Conservation (phyloP, 2,329 filamentous ascomycete genomes). For the Tolypocladium cylindrosporum region DNA sequence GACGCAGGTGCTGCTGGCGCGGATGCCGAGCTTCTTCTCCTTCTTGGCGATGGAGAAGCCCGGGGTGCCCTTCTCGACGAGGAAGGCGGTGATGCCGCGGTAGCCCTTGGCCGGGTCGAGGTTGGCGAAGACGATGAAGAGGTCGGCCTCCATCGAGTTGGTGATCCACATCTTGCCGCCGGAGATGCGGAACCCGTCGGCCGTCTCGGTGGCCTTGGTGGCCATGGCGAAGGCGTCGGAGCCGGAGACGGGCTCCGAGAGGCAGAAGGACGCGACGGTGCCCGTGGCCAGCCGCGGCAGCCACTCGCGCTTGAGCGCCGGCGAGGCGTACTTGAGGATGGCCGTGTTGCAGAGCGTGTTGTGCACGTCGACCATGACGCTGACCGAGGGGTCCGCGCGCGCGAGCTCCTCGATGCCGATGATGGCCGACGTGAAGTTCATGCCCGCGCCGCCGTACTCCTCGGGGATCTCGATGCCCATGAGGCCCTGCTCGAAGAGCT, state of each 20-base stretch:
- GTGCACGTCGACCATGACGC: constrained; percentile 92
- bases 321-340: constrained; percentile 73
- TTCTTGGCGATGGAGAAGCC: constrained; percentile 98
- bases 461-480: constrained; percentile 98
- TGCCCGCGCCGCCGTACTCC: constrained; percentile 90
- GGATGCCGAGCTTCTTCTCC: constrained; percentile 98
- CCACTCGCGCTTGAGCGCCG: constrained; percentile 72
- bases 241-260: constrained; percentile 85
- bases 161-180: constrained; percentile 99
- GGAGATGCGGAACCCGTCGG: constrained; percentile 74
- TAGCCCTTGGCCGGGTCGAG: constrained; percentile 86
- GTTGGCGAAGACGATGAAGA: constrained; percentile 98
- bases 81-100: constrained; percentile 92
- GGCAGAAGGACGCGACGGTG: constrained; percentile 85
- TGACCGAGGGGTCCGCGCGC: constrained; percentile 86
- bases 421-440: constrained; percentile 97
- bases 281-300: constrained; percentile 83
- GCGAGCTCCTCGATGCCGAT: constrained; percentile 96
- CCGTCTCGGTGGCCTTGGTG: constrained; percentile 79
- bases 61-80: constrained; percentile 80
- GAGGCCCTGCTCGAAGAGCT: constrained; percentile 91
- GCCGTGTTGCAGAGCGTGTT: constrained; percentile 97
- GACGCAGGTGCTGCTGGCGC: constrained; percentile 90
- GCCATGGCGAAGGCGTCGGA: constrained; percentile 93
- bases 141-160: constrained; percentile 83